Conservation (phyloP, 345 rosid genomes). For the Garcia nutans region DNA sequence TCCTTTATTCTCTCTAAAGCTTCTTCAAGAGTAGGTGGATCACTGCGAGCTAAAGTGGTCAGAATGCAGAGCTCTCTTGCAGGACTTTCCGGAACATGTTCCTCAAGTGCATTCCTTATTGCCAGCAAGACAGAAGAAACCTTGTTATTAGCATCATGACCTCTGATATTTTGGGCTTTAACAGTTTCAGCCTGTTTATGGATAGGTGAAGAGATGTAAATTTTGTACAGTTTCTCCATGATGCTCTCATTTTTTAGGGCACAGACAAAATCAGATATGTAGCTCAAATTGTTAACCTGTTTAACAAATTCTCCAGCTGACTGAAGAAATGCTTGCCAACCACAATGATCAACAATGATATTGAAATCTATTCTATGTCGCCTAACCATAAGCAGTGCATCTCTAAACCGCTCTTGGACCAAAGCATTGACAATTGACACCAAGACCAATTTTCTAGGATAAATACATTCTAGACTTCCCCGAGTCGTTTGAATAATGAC, state of each 20-base stretch:
- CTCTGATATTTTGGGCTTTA: constrained; percentile 34
- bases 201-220: constrained; percentile 41
- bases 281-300: constrained; percentile 76
- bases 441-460: constrained; percentile 89
- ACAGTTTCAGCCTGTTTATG: constrained; percentile 40
- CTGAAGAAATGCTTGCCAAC: constrained; percentile 75
- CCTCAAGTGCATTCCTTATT: constrained; percentile 79
- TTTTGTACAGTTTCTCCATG: constrained; percentile 66
- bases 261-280: constrained; percentile 90
- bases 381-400: constrained; percentile 89
- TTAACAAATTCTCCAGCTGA: constrained; percentile 77
- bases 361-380: constrained; percentile 94
- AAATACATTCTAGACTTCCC: constrained; percentile 86
- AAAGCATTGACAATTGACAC: constrained; percentile 74
- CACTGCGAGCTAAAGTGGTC: constrained; percentile 88
- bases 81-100: constrained; percentile 73
- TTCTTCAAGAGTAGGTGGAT: constrained; percentile 87
- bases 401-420: constrained; percentile 61
- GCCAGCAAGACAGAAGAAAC: constrained; percentile 79
- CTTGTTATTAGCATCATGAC: constrained; percentile 45
- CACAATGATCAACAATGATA: constrained; percentile 72
- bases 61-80: constrained; percentile 91
- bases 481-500: constrained; percentile 78
- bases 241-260: constrained; percentile 76
- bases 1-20: constrained; percentile 82